phyloP scores from a whole-genome alignment of 1,139 yeast genomes.

The Groenewaldozyma sp. region DNA sequence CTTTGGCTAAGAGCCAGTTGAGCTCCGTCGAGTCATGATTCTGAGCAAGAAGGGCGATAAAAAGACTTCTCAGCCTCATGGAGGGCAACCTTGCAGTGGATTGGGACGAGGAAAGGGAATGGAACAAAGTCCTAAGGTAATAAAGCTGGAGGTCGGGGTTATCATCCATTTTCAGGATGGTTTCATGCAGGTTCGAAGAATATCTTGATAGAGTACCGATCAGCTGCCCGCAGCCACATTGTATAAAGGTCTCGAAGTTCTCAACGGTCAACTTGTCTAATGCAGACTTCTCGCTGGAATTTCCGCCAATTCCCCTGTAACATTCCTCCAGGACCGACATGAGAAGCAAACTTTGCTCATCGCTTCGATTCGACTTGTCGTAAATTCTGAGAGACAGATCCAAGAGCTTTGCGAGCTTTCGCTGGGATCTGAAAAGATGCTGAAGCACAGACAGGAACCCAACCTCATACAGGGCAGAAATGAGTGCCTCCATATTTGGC shows the following conservation, averaged over 20 bases:
- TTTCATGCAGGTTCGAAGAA: slow-evolving; percentile 21
- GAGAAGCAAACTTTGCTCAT: slow-evolving; percentile 14
- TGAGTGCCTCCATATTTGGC: slow-evolving; percentile 36
- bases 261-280: slow-evolving; percentile 15
- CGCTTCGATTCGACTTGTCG: slow-evolving; percentile 10
- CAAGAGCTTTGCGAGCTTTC: slow-evolving; percentile 43
- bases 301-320: slow-evolving; percentile 13
- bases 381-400: slow-evolving; percentile 32
- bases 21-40: slow-evolving; percentile 14
- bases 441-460: slow-evolving; percentile 51
- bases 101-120: slow-evolving; percentile 8
- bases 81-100: slow-evolving; percentile 16
- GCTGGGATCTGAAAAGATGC: slow-evolving; percentile 45
- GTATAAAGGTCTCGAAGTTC: slow-evolving; percentile 16
- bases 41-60: slow-evolving; percentile 21
- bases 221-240: slow-evolving; percentile 15
- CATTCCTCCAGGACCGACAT: slow-evolving; percentile 25
- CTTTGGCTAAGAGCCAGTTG: slow-evolving; percentile 15
- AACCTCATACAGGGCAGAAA: slow-evolving; percentile 45
- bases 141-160: slow-evolving; percentile 16
- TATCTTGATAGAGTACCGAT: slow-evolving; percentile 17
- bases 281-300: slow-evolving; percentile 14
- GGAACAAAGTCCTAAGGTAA: slow-evolving; percentile 19
- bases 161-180: slow-evolving; percentile 14
- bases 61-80: slow-evolving; percentile 19